These are phyloP conservation scores for Cerrena zonata DNA, from an alignment of 1,284 basidiomycete species.

Conservation along the genomic window DNA sequence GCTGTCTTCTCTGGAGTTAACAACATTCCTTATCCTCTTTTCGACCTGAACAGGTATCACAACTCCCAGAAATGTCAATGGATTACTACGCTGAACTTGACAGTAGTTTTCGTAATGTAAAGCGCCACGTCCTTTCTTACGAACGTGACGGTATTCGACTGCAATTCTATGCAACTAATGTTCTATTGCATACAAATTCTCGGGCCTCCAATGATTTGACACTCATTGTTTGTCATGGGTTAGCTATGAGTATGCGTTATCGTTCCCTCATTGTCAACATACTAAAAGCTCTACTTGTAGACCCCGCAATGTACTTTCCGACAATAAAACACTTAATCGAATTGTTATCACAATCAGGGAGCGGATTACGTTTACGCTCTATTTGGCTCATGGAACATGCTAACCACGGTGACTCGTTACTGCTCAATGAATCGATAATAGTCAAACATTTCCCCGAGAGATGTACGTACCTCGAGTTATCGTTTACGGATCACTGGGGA, in stretches of 20 bases:
- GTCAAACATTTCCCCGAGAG: not conserved
- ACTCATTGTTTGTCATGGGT: not conserved
- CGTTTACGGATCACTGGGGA: not conserved
- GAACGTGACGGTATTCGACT: not conserved
- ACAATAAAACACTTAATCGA: not conserved
- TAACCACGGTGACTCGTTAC: not conserved
- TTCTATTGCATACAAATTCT: not conserved
- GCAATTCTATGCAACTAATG: not conserved
- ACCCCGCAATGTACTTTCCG: not conserved
- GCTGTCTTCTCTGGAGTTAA: too few species aligned
- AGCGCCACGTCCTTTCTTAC: not conserved
- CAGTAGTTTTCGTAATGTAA: not conserved
- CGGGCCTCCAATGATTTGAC: not conserved
- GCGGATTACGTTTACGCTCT: not conserved
- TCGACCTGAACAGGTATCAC: too few species aligned
- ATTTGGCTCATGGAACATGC: constrained; percentile 1
- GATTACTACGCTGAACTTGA: not conserved
- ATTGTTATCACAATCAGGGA: not conserved
- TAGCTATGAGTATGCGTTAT: not conserved
- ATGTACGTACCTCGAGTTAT: not conserved
- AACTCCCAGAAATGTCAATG: too few species aligned
- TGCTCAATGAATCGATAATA: not conserved
- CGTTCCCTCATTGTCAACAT: not conserved
- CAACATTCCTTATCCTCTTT: too few species aligned
- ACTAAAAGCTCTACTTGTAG: not conserved